A percentile compares a stretch with the other conserved stretches of the same genome.
Evolutionary conservation across 495 filamentous ascomycete genomes (phyloP).

Genomic region (Penicillium daleae): DNA sequence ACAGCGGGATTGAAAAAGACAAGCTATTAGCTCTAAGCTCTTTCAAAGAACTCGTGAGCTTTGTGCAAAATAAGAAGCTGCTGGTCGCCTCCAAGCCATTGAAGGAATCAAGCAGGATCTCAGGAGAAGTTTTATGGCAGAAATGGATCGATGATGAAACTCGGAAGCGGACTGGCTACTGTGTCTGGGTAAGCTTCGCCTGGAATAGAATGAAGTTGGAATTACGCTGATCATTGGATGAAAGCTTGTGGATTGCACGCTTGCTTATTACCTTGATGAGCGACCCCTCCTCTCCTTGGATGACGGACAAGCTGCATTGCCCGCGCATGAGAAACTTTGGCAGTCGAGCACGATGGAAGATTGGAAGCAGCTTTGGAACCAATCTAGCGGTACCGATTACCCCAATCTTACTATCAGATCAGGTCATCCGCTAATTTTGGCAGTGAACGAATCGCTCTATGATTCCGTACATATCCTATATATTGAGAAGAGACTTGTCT

Average conservation of each 20-base stretch:
- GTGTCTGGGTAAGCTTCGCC: conserved; percentile 44
- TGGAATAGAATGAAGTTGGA: not conserved
- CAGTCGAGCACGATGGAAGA: conserved; percentile 39
- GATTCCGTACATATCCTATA: conserved; percentile 50
- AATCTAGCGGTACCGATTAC: conserved; percentile 27
- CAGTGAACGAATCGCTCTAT: conserved; percentile 46
- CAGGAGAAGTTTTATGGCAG: conserved; percentile 28
- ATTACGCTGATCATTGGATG: conserved; percentile 12
- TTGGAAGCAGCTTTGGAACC: conserved; percentile 43
- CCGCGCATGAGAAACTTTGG: conserved; percentile 53
- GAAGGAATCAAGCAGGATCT: not conserved
- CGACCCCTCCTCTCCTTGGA: conserved; percentile 44
- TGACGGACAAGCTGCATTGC: conserved; percentile 47
- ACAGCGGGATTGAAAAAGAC: conserved; percentile 38
- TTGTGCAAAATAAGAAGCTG: conserved; percentile 33
- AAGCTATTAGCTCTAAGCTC: conserved; percentile 30
- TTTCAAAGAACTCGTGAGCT: conserved; percentile 40
- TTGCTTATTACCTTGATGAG: conserved; percentile 46
- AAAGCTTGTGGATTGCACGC: conserved; percentile 52
- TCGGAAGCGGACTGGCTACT: conserved; percentile 47
- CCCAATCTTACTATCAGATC: not conserved
- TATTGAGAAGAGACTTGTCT: conserved; percentile 52
- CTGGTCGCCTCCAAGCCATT: conserved; percentile 8
- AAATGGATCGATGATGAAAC: conserved; percentile 42
- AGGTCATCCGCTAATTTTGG: conserved; percentile 10